Base-by-base conservation (phyloP, 768 basidiomycete genomes). In the Tylopilus plumbeoviolaceoides region DNA sequence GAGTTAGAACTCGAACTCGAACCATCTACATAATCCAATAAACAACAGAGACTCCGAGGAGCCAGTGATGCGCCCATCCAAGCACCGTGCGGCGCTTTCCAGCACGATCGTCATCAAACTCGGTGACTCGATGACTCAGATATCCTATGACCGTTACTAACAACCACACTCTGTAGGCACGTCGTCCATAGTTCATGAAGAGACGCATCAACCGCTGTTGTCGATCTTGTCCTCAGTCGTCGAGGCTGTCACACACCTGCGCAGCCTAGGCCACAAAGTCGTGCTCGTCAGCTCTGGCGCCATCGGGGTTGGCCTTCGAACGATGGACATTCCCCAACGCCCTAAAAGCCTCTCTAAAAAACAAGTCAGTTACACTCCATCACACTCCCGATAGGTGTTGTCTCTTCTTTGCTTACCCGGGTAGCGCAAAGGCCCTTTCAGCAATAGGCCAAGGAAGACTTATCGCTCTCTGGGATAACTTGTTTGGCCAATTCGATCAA, bases 381-480 rank as follows among this genome's bases (percentile, higher is more conserved):
- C 17, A 2, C 27, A 36, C 18, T 44, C 36, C 15, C 18, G n/a
- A n/a, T n/a, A 38, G 11, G 10, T 30, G 30, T 33, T 12, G 5
- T 15, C 14, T 33, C 33, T 33, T 12, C 48, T 21, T 41, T 47
- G 45, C 63, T 68, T 57, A 62, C 54, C 58, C 31, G 39, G 59
- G n/a, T 60, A 59, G 61, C 53, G 20, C 35, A 44, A 61, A 97
- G 92, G 97, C 97, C 11, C 73, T 98, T 45, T 95, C 95, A 30
- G 95, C 97, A 0, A 93, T 98, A 45, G 97, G 97, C 1, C 97
- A 99, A 73, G 95, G 97, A 9, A 77, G 97, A 50, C 78, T 99
- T 23, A 98, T 98, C 52, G 95, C 93, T 0, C 74, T 99, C 11
- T 99, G 91, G 91, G 97, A 99, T 66, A 94, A 97, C 67, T 75